Evolutionary conservation across 2,329 filamentous ascomycete genomes (phyloP).

Genomic region (Penicillium thymicola): DNA sequence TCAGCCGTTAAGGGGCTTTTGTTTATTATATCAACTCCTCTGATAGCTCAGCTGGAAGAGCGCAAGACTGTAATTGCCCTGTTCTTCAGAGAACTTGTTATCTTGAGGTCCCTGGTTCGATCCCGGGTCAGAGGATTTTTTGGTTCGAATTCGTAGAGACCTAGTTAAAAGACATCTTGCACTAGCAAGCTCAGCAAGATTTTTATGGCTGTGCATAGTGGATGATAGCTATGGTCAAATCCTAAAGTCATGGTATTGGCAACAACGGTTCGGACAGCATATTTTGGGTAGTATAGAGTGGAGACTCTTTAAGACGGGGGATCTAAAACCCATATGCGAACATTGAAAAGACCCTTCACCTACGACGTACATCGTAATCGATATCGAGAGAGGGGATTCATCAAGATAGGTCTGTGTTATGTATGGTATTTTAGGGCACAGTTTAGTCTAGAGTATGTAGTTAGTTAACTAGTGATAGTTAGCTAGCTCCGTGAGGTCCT

Average conservation of each 20-base stretch:
- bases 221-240: neutral
- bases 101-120: constrained; percentile 1
- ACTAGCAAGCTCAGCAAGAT: neutral
- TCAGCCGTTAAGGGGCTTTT: rapidly evolving
- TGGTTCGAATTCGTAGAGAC: neutral
- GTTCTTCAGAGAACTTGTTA: neutral
- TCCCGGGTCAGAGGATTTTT: neutral
- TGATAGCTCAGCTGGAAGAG: constrained; percentile 2
- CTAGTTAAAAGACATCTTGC: neutral
- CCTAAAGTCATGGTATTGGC: neutral
- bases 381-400: too few species aligned
- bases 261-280: neutral
- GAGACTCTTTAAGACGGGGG: too few species aligned
- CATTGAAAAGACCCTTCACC: too few species aligned
- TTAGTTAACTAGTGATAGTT: too few species aligned
- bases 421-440: too few species aligned
- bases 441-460: too few species aligned
- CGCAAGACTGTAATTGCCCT: neutral
- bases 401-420: too few species aligned
- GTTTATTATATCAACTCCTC: neutral
- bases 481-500: too few species aligned
- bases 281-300: too few species aligned
- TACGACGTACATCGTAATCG: too few species aligned
- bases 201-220: neutral
- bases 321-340: too few species aligned